Conservation (phyloP, 768 basidiomycete genomes). For the Suillus alpinus region DNA sequence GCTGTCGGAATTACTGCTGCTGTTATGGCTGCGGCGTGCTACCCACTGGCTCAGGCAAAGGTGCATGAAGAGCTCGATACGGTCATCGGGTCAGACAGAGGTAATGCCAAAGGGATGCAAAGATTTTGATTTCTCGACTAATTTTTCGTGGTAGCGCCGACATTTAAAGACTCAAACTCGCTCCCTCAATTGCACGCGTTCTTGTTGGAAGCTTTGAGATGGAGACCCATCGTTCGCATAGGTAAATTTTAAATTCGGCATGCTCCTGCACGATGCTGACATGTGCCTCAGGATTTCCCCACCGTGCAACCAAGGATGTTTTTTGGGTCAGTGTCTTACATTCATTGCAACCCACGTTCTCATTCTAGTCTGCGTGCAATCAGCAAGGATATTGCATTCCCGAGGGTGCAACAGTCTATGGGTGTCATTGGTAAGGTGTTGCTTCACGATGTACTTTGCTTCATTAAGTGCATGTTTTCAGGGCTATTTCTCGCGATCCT, state of each 20-base stretch:
- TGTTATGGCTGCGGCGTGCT: slow-evolving; percentile 49
- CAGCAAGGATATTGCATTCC: slow-evolving; percentile 35
- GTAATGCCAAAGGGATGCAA: not conserved
- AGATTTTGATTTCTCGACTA: not conserved
- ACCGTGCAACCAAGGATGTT: slow-evolving; percentile 60
- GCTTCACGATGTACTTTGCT: too few relatives aligned
- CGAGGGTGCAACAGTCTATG: slow-evolving; percentile 31
- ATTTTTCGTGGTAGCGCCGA: slow-evolving; percentile 27
- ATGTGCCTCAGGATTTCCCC: slow-evolving; percentile 47
- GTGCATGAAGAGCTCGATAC: slow-evolving; percentile 51
- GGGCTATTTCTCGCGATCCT: slow-evolving; percentile 52
- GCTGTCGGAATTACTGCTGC: slow-evolving; percentile 47
- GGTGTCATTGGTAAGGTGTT: slow-evolving; percentile 26
- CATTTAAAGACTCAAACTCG: slow-evolving; percentile 29
- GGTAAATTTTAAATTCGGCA: slow-evolving; percentile 21
- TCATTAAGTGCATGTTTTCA: slow-evolving; percentile 8
- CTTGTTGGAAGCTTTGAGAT: slow-evolving; percentile 32
- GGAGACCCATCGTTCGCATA: slow-evolving; percentile 26
- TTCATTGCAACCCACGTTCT: too few relatives aligned
- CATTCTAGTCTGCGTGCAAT: too few relatives aligned
- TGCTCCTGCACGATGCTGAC: not conserved
- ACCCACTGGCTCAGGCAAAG: slow-evolving; percentile 44
- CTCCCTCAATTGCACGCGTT: slow-evolving; percentile 38
- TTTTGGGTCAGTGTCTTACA: slow-evolving; percentile 40
- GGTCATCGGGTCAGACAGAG: slow-evolving; percentile 40